Percentiles rank a stretch among this genome's conserved stretches.
Conservation (phyloP, 202 grass and related monocot genomes). For the Carex arenaria region DNA sequence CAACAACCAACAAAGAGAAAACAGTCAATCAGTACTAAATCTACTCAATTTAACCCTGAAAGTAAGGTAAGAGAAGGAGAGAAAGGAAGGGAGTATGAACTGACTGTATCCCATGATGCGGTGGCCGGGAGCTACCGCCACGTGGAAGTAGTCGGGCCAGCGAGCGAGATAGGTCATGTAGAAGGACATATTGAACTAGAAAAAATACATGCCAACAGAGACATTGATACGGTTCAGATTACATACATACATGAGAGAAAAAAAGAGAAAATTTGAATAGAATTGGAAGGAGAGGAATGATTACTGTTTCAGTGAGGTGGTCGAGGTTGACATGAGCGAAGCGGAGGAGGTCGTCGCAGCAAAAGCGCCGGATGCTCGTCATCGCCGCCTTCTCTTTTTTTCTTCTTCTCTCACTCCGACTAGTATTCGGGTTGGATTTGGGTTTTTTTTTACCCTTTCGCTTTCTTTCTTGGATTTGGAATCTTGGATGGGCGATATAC, state of each 20-base stretch:
- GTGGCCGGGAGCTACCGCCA: constrained; percentile 53
- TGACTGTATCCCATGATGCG: constrained; percentile 98
- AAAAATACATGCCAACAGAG: neutral
- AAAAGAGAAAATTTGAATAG: neutral
- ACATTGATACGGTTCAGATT: neutral
- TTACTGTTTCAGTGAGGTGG: constrained; percentile 89
- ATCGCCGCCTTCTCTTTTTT: constrained; percentile 19
- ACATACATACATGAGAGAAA: neutral
- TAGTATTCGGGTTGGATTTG: neutral
- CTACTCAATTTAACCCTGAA: constrained; percentile 12
- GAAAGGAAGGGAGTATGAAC: neutral
- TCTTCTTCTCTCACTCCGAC: neutral
- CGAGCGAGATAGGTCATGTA: constrained; percentile 99
- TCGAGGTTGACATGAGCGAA: constrained; percentile 82
- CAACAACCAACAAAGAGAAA: constrained; percentile 16
- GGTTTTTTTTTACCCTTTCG: neutral
- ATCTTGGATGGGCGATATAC: too few species aligned
- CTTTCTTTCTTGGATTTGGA: too few species aligned
- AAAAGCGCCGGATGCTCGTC: constrained; percentile 91
- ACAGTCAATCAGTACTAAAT: neutral
- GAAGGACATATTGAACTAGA: constrained; percentile 99
- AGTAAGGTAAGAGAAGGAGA: neutral
- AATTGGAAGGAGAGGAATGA: neutral
- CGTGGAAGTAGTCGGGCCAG: constrained; percentile 96
- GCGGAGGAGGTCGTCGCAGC: constrained; percentile 93